Percentiles rank a stretch among this genome's conserved stretches.
Evolutionary conservation across 2,329 filamentous ascomycete species (phyloP).

Genomic region (Cladophialophora immunda): DNA sequence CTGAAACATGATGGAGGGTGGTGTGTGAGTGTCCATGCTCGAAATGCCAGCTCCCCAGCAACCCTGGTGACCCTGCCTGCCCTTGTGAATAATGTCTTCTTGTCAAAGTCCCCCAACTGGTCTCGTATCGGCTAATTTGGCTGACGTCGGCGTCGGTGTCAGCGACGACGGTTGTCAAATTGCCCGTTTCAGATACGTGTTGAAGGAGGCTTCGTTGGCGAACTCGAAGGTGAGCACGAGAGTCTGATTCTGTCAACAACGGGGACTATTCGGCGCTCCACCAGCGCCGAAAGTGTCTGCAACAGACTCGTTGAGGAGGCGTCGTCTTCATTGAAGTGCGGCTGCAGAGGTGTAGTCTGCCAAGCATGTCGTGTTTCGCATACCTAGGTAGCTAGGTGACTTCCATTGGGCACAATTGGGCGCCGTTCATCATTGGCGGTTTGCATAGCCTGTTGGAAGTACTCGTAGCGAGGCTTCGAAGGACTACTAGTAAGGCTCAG

Average conservation of each 20-base stretch:
- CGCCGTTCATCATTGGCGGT: background rate
- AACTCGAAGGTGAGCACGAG: background rate
- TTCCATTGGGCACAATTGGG: background rate
- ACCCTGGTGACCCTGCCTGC: constrained; percentile 6
- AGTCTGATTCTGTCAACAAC: background rate
- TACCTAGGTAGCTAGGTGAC: background rate
- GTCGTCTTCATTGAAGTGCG: background rate
- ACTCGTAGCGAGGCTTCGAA: constrained; percentile 6
- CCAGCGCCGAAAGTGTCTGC: background rate
- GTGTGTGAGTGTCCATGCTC: background rate
- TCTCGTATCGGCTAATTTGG: constrained; percentile 1
- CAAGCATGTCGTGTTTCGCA: background rate
- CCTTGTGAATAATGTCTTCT: constrained; percentile 27
- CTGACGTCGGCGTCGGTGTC: background rate
- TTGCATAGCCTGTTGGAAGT: constrained; percentile 7
- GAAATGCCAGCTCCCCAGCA: background rate
- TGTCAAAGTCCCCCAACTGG: constrained; percentile 12
- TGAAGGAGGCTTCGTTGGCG: background rate
- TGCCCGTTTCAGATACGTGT: background rate
- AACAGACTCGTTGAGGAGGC: background rate
- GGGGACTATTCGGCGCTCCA: background rate
- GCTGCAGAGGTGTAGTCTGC: background rate
- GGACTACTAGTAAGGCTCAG: constrained; percentile 1
- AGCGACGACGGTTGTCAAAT: background rate
- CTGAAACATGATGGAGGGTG: constrained; percentile 6